These are phyloP conservation scores for Penicillium hesseltinei DNA, from an alignment of 2,329 filamentous ascomycete species.

Conservation along the genomic window DNA sequence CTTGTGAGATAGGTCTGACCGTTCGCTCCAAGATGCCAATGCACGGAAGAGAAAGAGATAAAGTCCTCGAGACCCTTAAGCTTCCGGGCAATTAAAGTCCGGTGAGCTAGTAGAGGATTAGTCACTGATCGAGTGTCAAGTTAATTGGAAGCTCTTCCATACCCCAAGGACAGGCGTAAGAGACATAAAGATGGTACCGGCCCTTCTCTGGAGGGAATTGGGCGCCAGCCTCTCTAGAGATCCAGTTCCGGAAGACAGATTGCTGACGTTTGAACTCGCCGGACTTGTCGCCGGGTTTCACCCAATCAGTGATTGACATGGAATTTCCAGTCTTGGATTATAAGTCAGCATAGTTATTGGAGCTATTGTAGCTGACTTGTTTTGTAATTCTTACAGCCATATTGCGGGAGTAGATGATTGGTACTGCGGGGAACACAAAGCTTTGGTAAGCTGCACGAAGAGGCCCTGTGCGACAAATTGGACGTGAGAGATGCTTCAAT, in stretches of 20 bases:
- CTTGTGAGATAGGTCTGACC: slow-evolving; percentile 45
- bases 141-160: slow-evolving; percentile 10
- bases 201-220: slow-evolving; percentile 81
- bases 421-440: slow-evolving; percentile 21
- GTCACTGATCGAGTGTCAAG: slow-evolving; percentile 15
- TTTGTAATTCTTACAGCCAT: slow-evolving; percentile 34
- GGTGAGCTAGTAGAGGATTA: slow-evolving; percentile 59
- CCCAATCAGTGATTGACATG: slow-evolving; percentile 76
- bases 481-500: slow-evolving; percentile 21
- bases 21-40: slow-evolving; percentile 79
- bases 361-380: not conserved
- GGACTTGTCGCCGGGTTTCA: slow-evolving; percentile 69
- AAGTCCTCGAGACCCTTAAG: slow-evolving; percentile 90
- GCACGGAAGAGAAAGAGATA: slow-evolving; percentile 75
- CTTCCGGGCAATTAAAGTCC: slow-evolving; percentile 80
- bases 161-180: slow-evolving; percentile 91
- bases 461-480: slow-evolving; percentile 12
- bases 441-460: slow-evolving; percentile 14
- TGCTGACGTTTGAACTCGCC: slow-evolving; percentile 92
- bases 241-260: slow-evolving; percentile 77
- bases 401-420: slow-evolving; percentile 21
- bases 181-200: slow-evolving; percentile 92
- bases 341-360: not conserved
- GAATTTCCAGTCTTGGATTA: slow-evolving; percentile 26
- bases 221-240: slow-evolving; percentile 69